phyloP scores from a whole-genome alignment of 2,329 filamentous ascomycete species.

The Pseudogymnoascus sp. region DNA sequence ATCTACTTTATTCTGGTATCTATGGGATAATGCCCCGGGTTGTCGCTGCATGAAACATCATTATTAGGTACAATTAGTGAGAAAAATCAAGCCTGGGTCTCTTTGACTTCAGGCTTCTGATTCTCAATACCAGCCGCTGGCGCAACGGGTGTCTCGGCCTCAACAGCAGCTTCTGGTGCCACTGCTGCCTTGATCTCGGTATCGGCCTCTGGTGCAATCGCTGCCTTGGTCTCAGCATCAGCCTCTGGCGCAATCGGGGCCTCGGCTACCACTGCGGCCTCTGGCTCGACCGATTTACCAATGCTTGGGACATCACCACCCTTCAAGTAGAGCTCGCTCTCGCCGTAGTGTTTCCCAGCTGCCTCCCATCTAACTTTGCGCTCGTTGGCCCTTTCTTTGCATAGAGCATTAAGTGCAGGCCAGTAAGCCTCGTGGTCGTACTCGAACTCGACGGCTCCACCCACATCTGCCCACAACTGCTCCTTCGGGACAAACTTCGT shows the following conservation, averaged over 20 bases:
- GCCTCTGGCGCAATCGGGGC: background rate
- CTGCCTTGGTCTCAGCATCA: background rate
- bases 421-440: conserved; percentile 88
- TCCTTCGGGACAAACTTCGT: conserved; percentile 68
- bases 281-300: background rate
- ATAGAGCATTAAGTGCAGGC: conserved; percentile 71
- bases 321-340: conserved; percentile 79
- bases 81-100: background rate
- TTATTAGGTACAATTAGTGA: background rate
- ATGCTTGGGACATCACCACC: conserved; percentile 39
- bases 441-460: conserved; percentile 76
- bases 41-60: conserved; percentile 1
- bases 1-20: conserved; percentile 2
- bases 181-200: background rate
- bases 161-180: background rate
- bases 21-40: background rate
- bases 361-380: conserved; percentile 66
- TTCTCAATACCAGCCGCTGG: conserved; percentile 7
- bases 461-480: conserved; percentile 70
- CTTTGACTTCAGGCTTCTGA: conserved; percentile 2
- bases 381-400: conserved; percentile 54
- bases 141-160: background rate
- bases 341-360: conserved; percentile 73
- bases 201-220: background rate
- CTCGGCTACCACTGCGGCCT: background rate